Base-by-base conservation (phyloP, 1,284 basidiomycete species). In the Papiliotrema terrestris region DNA sequence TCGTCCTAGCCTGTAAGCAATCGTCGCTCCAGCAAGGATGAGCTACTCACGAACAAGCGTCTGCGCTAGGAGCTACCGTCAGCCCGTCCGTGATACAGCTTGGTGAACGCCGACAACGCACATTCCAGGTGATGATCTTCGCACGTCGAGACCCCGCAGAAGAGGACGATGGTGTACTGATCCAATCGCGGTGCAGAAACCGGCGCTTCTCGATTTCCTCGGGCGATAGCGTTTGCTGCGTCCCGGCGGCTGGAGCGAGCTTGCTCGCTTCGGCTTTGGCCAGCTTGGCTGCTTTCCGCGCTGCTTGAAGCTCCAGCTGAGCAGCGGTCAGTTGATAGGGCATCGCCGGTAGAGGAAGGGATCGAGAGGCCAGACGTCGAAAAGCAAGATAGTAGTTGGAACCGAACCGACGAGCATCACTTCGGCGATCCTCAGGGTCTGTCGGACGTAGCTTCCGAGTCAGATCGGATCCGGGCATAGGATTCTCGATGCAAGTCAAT, bases 41-140 rank as follows among this genome's bases (percentile, higher is more conserved):
- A 22, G 48, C 35, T 43, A 59, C 74, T 60, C 55, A 75, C 76
- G 67, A 43, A 78, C 73, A 45, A 78, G 71, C 8, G 74, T 78
- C 55, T 77, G 77, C 3, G 82, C 66, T 49, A 76, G 67, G 57
- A 76, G 71, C 90, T 94, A 55, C 32, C 11, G 11, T 25, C 17
- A 13, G 23, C 49, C 26, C 49, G 49, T 32, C 23, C n/a, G 2
- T 25, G 13, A 2, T 22, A 26, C 25, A 32, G 3, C 22, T 20
- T 19, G 11, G 14, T 17, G 6, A 11, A 61, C 69, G 62, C 86
- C 17, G 14, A 15, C 29, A 11, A 61, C 69, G 62, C 86, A 77
- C 72, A 57, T 74, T 77, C 75, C 73, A 74, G 8, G 69, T 72
- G 45, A 86, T 84, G 46, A 84, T 85, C 47, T 90, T 91, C 45